Evolutionary conservation across 2,329 filamentous ascomycete species (phyloP).

Genomic region (Aspergillus ochraceus): DNA sequence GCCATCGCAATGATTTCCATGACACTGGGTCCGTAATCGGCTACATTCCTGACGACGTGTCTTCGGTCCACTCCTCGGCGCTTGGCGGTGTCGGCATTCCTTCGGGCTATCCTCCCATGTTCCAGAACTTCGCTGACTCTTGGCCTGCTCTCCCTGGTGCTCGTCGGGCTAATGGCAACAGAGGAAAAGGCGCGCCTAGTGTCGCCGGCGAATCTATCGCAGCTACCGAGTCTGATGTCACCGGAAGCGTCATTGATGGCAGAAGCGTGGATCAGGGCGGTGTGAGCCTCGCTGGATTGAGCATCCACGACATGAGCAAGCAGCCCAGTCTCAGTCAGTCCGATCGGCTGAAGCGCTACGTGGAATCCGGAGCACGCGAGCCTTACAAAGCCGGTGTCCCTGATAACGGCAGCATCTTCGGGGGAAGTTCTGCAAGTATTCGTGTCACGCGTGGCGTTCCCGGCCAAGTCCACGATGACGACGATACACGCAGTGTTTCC

Average conservation of each 20-base stretch:
- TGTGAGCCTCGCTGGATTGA: constrained; percentile 83
- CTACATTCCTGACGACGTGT: constrained; percentile 96
- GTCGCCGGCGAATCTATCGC: constrained; percentile 90
- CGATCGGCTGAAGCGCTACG: constrained; percentile 90
- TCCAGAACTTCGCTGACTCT: constrained; percentile 84
- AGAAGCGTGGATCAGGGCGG: constrained; percentile 76
- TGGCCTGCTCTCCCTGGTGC: constrained; percentile 82
- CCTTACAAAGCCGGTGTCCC: constrained; percentile 51
- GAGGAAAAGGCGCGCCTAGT: constrained; percentile 69
- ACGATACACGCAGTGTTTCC: constrained; percentile 93
- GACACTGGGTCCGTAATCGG: constrained; percentile 89
- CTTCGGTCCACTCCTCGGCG: constrained; percentile 89
- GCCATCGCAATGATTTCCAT: constrained; percentile 54
- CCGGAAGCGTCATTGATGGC: constrained; percentile 72
- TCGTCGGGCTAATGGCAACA: constrained; percentile 64
- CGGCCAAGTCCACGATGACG: constrained; percentile 62
- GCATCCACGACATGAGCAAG: constrained; percentile 69
- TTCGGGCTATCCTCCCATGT: constrained; percentile 89
- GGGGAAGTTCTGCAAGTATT: constrained; percentile 56
- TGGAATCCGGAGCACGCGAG: constrained; percentile 76
- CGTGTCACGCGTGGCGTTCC: constrained; percentile 48
- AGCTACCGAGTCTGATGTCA: constrained; percentile 85
- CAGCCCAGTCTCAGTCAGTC: constrained; percentile 74
- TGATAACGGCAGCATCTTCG: constrained; percentile 66
- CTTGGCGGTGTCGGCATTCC: constrained; percentile 81